Evolutionary conservation across 2,329 filamentous ascomycete species (phyloP), one percentile per base, ranked within the genome.

Genomic region (Chrysosporium keratinophilum): DNA sequence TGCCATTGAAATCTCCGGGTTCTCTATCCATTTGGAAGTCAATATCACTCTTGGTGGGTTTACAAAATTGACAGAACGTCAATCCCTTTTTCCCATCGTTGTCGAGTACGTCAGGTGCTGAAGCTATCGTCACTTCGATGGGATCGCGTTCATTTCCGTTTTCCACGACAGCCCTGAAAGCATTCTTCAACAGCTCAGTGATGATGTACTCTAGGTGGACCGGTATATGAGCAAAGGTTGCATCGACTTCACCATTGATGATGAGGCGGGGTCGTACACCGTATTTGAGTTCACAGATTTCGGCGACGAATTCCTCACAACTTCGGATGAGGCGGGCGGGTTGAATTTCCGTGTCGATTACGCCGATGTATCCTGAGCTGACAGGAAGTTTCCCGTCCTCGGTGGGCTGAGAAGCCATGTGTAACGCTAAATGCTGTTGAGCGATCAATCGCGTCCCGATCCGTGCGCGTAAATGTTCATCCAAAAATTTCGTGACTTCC

Each of bases 151-250:
- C 84, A 63, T 81, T 83, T n/a, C 83, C 82, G 55, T 80, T 84
- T 70, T 98, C 93, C 9, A 97, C 83, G 0, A 88, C 94, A 3
- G 93, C 91, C 42, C 93, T 82, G 73, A 97, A 98, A 0, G 90
- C 88, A 65, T 98, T 98, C 71, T 98, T 98, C 55, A 98, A 78
- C 1, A 98, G 78, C 70, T 98, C 93, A 0, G 91, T 98, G 59
- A 96, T 81, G 59, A 98, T 96, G 69, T 98, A 98, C 70, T 97
- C 91, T 20, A 98, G 79, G 69, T 98, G 93, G 67, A 95, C 93
- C 12, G 93, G 93, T 7, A 98, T 84, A 64, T 94, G 93, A 17
- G 91, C 89, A 65, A 98, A 95, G 0, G 83, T 84, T n/a, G 90
- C 88, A 50, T 86, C 83, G 0, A 86, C 83, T 66, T 94, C 85